Conservation (phyloP, 345 rosid species). For the Eucalyptus sp. region DNA sequence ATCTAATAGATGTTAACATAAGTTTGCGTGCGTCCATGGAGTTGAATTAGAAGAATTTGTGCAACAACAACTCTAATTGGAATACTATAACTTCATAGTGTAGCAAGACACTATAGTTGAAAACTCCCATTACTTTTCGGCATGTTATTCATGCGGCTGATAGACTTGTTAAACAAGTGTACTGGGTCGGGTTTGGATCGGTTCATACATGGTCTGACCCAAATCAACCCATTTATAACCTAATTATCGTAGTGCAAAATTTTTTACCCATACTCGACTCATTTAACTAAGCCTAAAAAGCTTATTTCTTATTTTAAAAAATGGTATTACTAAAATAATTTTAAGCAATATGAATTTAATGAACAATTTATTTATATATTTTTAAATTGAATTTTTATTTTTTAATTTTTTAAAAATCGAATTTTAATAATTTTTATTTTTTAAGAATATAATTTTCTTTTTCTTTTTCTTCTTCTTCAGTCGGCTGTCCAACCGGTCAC, state of each 20-base stretch:
- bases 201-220: too few species aligned
- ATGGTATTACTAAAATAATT: rapidly evolving
- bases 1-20: too few species aligned
- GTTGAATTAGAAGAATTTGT: not conserved
- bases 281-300: too few species aligned
- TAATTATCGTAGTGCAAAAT: too few species aligned
- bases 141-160: not conserved
- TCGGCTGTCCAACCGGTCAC: rapidly evolving
- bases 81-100: not conserved
- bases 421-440: too few species aligned
- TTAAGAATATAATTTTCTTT: too few species aligned
- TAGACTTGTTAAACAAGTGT: rapidly evolving
- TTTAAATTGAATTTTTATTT: rapidly evolving
- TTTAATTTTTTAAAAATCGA: too few species aligned
- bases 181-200: rapidly evolving
- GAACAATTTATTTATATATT: too few species aligned
- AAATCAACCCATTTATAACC: too few species aligned
- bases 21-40: not conserved
- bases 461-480: too few species aligned
- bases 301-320: too few species aligned
- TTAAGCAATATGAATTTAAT: too few species aligned
- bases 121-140: rapidly evolving
- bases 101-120: not conserved
- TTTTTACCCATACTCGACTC: rapidly evolving
- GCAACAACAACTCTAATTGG: not conserved